Evolutionary conservation across 441 rosid species (phyloP).

Genomic region (Bruguiera hainesii): DNA sequence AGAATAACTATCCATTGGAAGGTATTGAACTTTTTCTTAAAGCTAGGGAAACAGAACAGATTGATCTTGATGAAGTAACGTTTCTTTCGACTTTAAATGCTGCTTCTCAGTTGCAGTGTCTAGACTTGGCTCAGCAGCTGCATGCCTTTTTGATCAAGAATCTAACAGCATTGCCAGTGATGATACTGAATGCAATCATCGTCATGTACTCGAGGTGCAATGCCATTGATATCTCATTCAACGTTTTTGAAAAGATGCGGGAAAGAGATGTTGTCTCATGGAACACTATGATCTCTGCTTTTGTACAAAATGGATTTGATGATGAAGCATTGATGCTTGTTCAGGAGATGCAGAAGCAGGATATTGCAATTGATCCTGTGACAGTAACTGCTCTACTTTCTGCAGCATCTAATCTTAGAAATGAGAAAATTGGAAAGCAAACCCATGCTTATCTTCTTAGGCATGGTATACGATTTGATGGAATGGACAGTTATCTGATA

Average conservation of each 20-base stretch:
- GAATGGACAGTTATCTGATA: constrained; percentile 75
- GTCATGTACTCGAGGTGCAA: constrained; percentile 82
- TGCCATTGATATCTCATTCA: constrained; percentile 51
- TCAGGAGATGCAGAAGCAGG: constrained; percentile 80
- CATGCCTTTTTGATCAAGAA: constrained; percentile 68
- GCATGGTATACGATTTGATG: constrained; percentile 54
- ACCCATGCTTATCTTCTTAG: constrained; percentile 77
- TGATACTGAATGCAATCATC: constrained; percentile 55
- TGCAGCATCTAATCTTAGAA: constrained; percentile 79
- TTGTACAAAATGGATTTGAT: constrained; percentile 72
- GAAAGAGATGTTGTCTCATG: constrained; percentile 77
- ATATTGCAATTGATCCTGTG: constrained; percentile 56
- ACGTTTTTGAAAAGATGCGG: constrained; percentile 59
- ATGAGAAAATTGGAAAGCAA: constrained; percentile 64
- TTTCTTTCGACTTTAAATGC: constrained; percentile 57
- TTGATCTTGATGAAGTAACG: constrained; percentile 59
- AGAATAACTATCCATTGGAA: constrained; percentile 40
- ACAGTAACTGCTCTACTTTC: constrained; percentile 76
- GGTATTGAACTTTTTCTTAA: constrained; percentile 56
- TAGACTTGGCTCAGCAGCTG: constrained; percentile 54
- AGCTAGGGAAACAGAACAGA: constrained; percentile 44
- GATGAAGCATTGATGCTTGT: constrained; percentile 84
- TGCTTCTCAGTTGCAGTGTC: constrained; percentile 63
- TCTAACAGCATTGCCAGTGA: constrained; percentile 38
- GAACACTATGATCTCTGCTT: constrained; percentile 82